Evolutionary conservation across 2,329 filamentous ascomycete genomes (phyloP).

Genomic region (Nothophaeocryptopus gaeumannii): DNA sequence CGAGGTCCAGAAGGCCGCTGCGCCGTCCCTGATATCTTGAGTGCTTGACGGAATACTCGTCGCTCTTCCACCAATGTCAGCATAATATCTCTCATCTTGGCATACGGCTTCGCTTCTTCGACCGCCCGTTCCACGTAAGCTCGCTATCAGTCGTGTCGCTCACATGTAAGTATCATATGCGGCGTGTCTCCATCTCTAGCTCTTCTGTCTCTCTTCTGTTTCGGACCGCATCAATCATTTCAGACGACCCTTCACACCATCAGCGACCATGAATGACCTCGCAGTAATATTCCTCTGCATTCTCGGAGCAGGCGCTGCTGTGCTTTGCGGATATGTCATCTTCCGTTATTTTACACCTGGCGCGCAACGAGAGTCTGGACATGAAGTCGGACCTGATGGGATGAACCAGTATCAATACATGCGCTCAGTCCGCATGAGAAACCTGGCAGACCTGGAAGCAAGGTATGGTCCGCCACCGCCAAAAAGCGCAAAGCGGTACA

Average conservation of each 20-base stretch:
- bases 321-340: not conserved
- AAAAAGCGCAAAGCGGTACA: not conserved
- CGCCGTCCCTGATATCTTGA: too few species aligned
- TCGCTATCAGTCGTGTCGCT: too few species aligned
- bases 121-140: too few species aligned
- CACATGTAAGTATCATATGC: too few species aligned
- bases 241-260: not conserved
- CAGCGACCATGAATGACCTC: conserved; percentile 1
- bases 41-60: too few species aligned
- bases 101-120: too few species aligned
- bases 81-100: too few species aligned
- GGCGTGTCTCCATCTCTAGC: too few species aligned
- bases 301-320: conserved; percentile 1
- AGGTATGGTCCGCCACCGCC: conserved; percentile 2
- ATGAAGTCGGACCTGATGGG: not conserved
- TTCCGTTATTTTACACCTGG: conserved; percentile 3
- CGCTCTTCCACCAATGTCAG: too few species aligned
- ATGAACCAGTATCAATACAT: conserved; percentile 4
- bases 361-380: not conserved
- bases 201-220: too few species aligned
- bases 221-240: too few species aligned
- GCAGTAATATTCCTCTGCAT: conserved; percentile 5
- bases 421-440: conserved; percentile 1
- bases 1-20: too few species aligned
- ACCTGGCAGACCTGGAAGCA: conserved; percentile 1